Base-by-base conservation (phyloP, 441 rosid species). In the Eutrema salsugineum region DNA sequence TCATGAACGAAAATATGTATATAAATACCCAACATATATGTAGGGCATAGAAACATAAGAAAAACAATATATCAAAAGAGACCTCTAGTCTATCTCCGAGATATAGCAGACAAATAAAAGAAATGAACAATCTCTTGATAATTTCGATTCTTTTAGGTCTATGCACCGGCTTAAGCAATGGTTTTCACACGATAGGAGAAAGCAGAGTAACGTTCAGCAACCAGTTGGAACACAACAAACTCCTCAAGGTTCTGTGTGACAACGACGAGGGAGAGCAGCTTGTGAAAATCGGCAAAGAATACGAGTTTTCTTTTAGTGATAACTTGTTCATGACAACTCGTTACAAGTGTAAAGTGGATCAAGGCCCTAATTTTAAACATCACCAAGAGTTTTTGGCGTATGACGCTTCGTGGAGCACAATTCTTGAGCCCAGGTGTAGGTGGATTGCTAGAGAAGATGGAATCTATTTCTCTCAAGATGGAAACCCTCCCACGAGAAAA, bases 381-480 rank as follows among this genome's bases (percentile, higher is more conserved):
- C 64, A 61, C 11, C 51, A 36, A 44, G 27, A 27, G 11, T 75
- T 68, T 51, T 68, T 58, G 47, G 78, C 55, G 49, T 74, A 66
- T 50, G 55, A 67, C 5, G n/a, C 47, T 66, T 40, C 62, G 10
- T 66, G 78, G 77, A 66, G 61, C 43, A 40, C 56, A 57, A 51
- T 35, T 8, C 72, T 73, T 40, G 63, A 59, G 9, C 32, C n/a
- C 1, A 15, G 19, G 0, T 22, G 47, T 51, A 22, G 16, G 32
- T 74, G 78, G 73, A 51, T 66, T 6, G 62, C 63, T 22, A 72
- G 14, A 56, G 71, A 72, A 55, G 66, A 65, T 46, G 77, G 71
- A 6, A 28, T 73, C 51, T 73, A 57, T 27, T 39, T 65, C 30
- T 73, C 66, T 57, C 54, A 2, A 28, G 77, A 73, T 72, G 76